A percentile compares a stretch with the other conserved stretches of the same genome.
Conservation (phyloP, 2,329 filamentous ascomycete species). For the Aspergillus niger region DNA sequence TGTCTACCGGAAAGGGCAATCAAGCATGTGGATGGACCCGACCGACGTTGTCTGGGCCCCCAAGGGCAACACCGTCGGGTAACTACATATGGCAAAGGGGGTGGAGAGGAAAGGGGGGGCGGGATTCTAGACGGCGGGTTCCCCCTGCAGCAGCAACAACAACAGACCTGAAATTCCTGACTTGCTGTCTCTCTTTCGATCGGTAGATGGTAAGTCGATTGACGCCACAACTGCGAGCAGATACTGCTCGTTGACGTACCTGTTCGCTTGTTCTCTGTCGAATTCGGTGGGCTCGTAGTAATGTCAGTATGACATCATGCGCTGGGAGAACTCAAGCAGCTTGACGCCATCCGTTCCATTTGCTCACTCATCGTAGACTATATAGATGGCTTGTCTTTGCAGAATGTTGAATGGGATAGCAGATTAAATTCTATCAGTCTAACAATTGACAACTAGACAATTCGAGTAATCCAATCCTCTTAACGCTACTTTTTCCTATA, state of each 20-base stretch:
- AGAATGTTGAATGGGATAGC: neutral
- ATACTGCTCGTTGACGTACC: slow-evolving; percentile 16
- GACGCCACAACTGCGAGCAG: slow-evolving; percentile 6
- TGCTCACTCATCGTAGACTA: neutral
- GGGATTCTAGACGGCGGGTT: neutral
- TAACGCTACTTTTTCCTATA: neutral
- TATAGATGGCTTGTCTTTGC: neutral
- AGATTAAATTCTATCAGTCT: neutral
- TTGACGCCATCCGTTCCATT: neutral
- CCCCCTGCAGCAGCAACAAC: neutral
- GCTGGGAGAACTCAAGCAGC: neutral
- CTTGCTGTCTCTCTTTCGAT: neutral
- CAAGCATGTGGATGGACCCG: slow-evolving; percentile 1
- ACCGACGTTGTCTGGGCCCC: neutral
- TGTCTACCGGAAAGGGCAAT: neutral
- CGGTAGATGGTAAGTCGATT: neutral
- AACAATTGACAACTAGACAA: neutral
- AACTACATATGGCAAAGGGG: too few species aligned
- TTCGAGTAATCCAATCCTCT: neutral
- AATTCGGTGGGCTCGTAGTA: neutral
- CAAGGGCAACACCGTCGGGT: neutral
- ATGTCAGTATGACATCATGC: slow-evolving; percentile 19
- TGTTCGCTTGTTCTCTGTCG: neutral
- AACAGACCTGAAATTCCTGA: neutral
- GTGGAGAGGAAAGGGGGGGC: too few species aligned